Conservation (phyloP, 2,329 filamentous ascomycete genomes). For the Trichoderma oligosporum region DNA sequence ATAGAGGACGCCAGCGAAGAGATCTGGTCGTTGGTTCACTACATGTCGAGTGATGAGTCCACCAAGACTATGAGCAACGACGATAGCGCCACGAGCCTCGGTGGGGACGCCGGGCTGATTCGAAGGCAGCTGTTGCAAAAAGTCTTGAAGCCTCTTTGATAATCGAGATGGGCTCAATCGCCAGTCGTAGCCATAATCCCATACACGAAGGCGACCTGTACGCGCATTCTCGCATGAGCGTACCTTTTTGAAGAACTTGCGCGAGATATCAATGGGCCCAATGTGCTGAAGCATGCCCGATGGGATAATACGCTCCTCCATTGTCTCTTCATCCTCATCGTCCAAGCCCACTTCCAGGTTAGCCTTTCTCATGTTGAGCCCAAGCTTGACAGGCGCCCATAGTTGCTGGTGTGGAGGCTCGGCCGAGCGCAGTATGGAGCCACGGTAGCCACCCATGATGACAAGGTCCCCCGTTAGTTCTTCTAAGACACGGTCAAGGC, state of each 20-base stretch:
- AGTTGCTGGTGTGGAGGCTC: slow-evolving; percentile 79
- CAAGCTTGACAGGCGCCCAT: slow-evolving; percentile 92
- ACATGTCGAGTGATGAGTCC: slow-evolving; percentile 85
- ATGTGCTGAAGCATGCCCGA: slow-evolving; percentile 89
- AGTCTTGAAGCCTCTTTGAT: slow-evolving; percentile 66
- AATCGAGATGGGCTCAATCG: slow-evolving; percentile 76
- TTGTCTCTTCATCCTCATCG: slow-evolving; percentile 75
- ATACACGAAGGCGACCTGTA: slow-evolving; percentile 68
- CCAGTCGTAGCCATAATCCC: slow-evolving; percentile 96
- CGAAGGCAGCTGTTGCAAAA: slow-evolving; percentile 68
- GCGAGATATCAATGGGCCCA: slow-evolving; percentile 85
- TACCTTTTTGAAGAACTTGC: slow-evolving; percentile 73
- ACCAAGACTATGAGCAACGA: slow-evolving; percentile 83
- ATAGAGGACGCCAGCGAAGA: slow-evolving; percentile 83
- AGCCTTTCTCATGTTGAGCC: slow-evolving; percentile 84
- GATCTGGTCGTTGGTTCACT: slow-evolving; percentile 77
- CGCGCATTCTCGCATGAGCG: slow-evolving; percentile 69
- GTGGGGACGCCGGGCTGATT: slow-evolving; percentile 57
- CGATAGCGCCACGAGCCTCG: slow-evolving; percentile 64
- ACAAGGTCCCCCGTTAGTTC: slow-evolving; percentile 79
- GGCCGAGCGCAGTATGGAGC: slow-evolving; percentile 81
- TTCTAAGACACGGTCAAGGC: slow-evolving; percentile 57
- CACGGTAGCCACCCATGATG: slow-evolving; percentile 83
- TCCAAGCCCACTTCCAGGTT: slow-evolving; percentile 83
- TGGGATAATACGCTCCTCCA: slow-evolving; percentile 78